Base-by-base conservation (phyloP, 2,329 filamentous ascomycete genomes). In the Colletotrichum scovillei region DNA sequence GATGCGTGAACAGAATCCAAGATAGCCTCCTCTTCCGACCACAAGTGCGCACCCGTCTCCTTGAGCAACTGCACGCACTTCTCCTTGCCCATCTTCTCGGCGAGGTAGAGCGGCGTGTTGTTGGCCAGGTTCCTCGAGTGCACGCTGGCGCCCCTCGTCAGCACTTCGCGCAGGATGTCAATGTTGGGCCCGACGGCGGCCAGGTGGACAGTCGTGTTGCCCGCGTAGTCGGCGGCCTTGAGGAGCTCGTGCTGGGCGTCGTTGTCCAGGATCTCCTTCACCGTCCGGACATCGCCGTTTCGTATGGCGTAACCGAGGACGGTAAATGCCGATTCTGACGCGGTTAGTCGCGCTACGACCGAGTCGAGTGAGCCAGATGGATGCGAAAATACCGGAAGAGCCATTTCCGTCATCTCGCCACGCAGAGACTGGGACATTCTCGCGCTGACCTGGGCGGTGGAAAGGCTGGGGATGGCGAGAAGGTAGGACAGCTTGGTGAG, bases 401-500 rank as follows among this genome's bases (percentile, higher is more conserved):
- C 88, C 67, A 91, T 89, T 82, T 95, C 94, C 12, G 94, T 97
- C 83, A 98, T 90, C 84, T 98, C 95, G 58, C 95, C 95, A 63
- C 94, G 90, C 26, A 98, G 87, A 12, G 93, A 94, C 28, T 88
- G 84, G 7, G 93, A 91, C 90, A 98, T 97, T 74, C 88, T 88
- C 74, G 86, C 86, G 4, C 91, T 88, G 32, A 98, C 91, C 26
- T 94, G 92, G 66, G 88, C 85, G 8, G 89, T 87, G 0, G 89
- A 88, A n/a, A 93, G 86, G 38, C 86, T 88, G 1, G 93, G 91
- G 4, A 88, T 81, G 5, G 94, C 93, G 22, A 98, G 88, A 3
- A 98, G 89, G 81, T 97, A 97, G 1, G 94, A 94, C 32, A 98
- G 88, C 82, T 98, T 98, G 24, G 95, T 97, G 76, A 98, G 89